Percentiles rank a stretch among this genome's conserved stretches.
phyloP scores from a whole-genome alignment of 2,329 filamentous ascomycete species.

The Trichoderma simmonsii region DNA sequence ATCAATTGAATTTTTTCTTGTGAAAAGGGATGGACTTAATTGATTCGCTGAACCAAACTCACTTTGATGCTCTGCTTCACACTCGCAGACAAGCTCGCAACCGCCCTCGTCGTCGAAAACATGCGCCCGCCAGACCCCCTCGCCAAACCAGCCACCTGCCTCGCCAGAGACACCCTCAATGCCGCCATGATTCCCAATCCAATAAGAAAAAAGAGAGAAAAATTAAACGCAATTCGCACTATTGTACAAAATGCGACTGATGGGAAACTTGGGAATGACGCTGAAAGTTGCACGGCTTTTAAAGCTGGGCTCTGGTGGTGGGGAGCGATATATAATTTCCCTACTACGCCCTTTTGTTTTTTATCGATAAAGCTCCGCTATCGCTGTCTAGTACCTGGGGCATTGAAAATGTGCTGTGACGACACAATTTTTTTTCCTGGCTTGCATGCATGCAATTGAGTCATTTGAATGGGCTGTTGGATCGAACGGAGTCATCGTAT shows the following conservation, averaged over 20 bases:
- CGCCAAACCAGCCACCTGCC: constrained; percentile 25
- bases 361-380: constrained; percentile 23
- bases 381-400: not conserved
- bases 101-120: constrained; percentile 34
- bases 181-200: constrained; percentile 38
- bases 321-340: constrained; percentile 15
- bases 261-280: not conserved
- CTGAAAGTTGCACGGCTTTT: not conserved
- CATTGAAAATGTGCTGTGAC: not conserved
- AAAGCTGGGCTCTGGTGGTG: not conserved
- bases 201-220: too few species aligned
- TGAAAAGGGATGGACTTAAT: not conserved
- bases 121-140: constrained; percentile 27
- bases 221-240: too few species aligned
- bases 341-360: not conserved
- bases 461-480: not conserved
- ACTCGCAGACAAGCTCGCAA: constrained; percentile 36
- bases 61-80: constrained; percentile 37
- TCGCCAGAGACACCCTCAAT: constrained; percentile 34
- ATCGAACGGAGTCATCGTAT: not conserved
- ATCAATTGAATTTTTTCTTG: not conserved
- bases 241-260: not conserved
- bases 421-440: not conserved
- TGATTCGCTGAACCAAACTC: constrained; percentile 9
- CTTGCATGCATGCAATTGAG: not conserved